Evolutionary conservation across 2,329 filamentous ascomycete species (phyloP).

Genomic region (Thyridium curvatum): DNA sequence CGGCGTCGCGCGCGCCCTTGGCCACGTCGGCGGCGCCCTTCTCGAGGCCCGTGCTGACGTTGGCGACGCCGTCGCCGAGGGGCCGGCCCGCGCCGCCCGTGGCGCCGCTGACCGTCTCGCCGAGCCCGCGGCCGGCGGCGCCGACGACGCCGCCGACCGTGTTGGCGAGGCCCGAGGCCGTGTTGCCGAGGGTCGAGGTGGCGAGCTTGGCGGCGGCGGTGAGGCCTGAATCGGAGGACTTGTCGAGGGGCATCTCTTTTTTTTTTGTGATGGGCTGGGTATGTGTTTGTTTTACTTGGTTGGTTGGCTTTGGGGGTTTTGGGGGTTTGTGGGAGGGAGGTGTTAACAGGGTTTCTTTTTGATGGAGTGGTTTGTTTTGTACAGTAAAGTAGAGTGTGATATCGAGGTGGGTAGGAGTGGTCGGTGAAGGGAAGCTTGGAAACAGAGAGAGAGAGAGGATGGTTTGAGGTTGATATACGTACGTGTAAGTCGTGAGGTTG

Average conservation of each 20-base stretch:
- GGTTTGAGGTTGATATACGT: too few relatives aligned
- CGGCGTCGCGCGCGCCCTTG: slow-evolving; percentile 6
- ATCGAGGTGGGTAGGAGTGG: too few relatives aligned
- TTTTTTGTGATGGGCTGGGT: too few relatives aligned
- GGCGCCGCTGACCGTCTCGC: slow-evolving; percentile 46
- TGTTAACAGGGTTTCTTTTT: too few relatives aligned
- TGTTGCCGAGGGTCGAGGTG: slow-evolving; percentile 22
- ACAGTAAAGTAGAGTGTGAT: too few relatives aligned
- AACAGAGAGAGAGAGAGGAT: too few relatives aligned
- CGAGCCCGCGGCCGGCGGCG: slow-evolving; percentile 49
- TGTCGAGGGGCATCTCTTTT: neutral
- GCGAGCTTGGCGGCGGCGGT: slow-evolving; percentile 18
- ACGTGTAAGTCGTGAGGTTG: too few relatives aligned
- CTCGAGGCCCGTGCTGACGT: slow-evolving; percentile 46
- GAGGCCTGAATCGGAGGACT: slow-evolving; percentile 12
- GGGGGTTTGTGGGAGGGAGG: too few relatives aligned
- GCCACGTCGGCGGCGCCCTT: slow-evolving; percentile 27
- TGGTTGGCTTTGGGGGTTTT: too few relatives aligned
- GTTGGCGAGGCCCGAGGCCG: slow-evolving; percentile 20
- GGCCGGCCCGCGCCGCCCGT: slow-evolving; percentile 49
- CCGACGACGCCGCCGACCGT: slow-evolving; percentile 26
- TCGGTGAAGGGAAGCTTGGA: too few relatives aligned
- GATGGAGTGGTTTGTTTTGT: too few relatives aligned
- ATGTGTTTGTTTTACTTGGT: too few relatives aligned
- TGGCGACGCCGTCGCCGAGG: slow-evolving; percentile 48